These are phyloP conservation scores for Clavaria fumosa DNA, from an alignment of 768 basidiomycete species.

Conservation along the genomic window DNA sequence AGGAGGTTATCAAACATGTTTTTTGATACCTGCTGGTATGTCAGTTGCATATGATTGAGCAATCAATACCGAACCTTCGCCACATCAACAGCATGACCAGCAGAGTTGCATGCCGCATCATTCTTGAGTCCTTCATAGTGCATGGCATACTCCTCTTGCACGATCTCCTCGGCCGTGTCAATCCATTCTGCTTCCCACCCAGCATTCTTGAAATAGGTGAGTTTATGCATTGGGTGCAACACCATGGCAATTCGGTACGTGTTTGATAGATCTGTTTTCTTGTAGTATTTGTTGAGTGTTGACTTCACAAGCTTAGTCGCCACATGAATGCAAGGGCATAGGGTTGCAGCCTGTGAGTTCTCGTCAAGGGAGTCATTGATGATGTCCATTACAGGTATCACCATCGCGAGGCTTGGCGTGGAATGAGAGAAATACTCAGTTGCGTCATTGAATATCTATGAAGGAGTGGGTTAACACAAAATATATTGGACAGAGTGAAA, in stretches of 20 bases:
- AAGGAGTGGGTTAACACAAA: background rate
- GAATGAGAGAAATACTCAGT: conserved; percentile 10
- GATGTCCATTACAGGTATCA: conserved; percentile 20
- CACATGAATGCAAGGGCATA: conserved; percentile 7
- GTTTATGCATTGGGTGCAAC: conserved; percentile 22
- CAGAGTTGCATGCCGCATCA: conserved; percentile 8
- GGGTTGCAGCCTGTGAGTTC: background rate
- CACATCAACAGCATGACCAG: background rate
- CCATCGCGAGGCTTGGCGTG: no score
- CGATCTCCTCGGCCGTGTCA: conserved; percentile 12
- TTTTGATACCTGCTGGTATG: background rate
- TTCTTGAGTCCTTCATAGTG: background rate
- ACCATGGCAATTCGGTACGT: conserved; percentile 17
- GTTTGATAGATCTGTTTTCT: conserved; percentile 10
- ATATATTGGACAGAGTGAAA: background rate
- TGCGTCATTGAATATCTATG: background rate
- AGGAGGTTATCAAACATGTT: background rate
- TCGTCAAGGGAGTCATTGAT: conserved; percentile 13
- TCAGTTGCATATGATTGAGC: background rate
- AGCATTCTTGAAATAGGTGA: conserved; percentile 18
- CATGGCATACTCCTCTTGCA: conserved; percentile 10
- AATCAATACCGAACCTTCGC: background rate
- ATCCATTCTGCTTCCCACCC: conserved; percentile 20
- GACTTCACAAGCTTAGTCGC: conserved; percentile 10
- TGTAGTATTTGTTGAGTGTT: conserved; percentile 13